Evolutionary conservation across 306 rosid species (phyloP).

Genomic region (Lathyrus oleraceus): DNA sequence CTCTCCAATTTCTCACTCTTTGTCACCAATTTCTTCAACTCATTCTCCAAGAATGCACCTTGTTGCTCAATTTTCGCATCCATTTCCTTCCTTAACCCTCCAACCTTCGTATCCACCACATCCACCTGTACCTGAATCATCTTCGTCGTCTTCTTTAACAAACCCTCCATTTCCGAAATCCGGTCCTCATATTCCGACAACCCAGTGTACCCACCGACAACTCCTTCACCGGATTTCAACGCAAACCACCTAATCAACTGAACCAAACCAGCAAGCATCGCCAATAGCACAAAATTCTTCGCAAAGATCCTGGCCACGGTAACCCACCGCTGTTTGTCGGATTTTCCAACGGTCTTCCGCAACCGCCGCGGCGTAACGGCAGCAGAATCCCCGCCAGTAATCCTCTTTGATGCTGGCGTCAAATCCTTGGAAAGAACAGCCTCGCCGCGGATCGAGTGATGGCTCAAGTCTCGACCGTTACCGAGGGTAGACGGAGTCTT

Average conservation of each 20-base stretch:
- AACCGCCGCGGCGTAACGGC: slow-evolving; percentile 39
- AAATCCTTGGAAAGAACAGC: slow-evolving; percentile 53
- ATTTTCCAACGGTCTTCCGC: slow-evolving; percentile 39
- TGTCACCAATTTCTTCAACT: slow-evolving; percentile 58
- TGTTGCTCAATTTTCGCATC: slow-evolving; percentile 55
- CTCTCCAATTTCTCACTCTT: slow-evolving; percentile 60
- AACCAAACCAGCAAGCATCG: slow-evolving; percentile 55
- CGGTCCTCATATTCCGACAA: slow-evolving; percentile 69
- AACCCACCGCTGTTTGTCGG: slow-evolving; percentile 71
- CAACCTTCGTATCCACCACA: slow-evolving; percentile 73
- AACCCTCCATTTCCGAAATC: slow-evolving; percentile 68
- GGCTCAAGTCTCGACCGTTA: slow-evolving; percentile 67
- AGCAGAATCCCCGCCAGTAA: slow-evolving; percentile 40
- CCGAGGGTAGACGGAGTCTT: slow-evolving; percentile 22
- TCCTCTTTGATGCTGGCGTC: slow-evolving; percentile 4
- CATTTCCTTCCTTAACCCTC: slow-evolving; percentile 64
- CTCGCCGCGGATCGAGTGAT: slow-evolving; percentile 74
- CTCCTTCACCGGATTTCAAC: slow-evolving; percentile 42
- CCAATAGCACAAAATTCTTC: slow-evolving; percentile 57
- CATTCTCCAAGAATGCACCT: slow-evolving; percentile 45
- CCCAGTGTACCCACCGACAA: slow-evolving; percentile 40
- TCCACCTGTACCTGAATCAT: slow-evolving; percentile 87
- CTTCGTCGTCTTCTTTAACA: slow-evolving; percentile 59
- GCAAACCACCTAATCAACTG: slow-evolving; percentile 59
- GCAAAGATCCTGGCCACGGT: slow-evolving; percentile 54